A percentile compares a stretch with the other conserved stretches of the same genome.
These are phyloP conservation scores for Colletotrichum falcatum DNA, from an alignment of 2,329 filamentous ascomycete species.

Conservation along the genomic window DNA sequence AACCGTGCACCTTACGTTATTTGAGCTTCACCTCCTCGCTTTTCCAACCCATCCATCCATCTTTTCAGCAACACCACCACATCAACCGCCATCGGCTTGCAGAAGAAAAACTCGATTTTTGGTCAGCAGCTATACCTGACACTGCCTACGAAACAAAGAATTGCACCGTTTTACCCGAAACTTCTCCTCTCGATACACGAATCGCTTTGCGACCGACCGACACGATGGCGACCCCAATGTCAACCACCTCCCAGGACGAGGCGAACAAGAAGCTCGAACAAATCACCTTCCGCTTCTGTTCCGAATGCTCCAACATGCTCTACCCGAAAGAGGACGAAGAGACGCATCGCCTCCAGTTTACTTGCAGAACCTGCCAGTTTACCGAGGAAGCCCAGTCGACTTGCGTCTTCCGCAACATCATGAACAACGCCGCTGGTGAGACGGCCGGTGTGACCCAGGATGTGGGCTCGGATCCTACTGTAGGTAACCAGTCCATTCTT, in stretches of 20 bases:
- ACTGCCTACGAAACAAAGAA: not conserved
- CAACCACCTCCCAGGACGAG: constrained; percentile 58
- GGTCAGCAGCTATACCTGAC: not conserved
- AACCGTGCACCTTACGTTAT: constrained; percentile 17
- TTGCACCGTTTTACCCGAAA: not conserved
- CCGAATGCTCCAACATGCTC: constrained; percentile 98
- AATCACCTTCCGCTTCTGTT: constrained; percentile 97
- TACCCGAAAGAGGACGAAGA: constrained; percentile 95
- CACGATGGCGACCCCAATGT: constrained; percentile 69
- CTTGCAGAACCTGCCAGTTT: constrained; percentile 95
- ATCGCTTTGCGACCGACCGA: constrained; percentile 1
- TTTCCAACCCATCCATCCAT: not conserved
- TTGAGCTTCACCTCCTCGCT: constrained; percentile 1
- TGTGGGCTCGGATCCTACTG: constrained; percentile 97
- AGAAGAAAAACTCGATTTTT: not conserved
- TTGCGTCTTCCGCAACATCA: constrained; percentile 95
- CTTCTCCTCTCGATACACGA: not conserved
- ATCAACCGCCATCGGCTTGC: not conserved
- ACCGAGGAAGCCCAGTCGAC: constrained; percentile 87
- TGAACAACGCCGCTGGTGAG: constrained; percentile 91
- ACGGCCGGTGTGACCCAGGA: constrained; percentile 98
- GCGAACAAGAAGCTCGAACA: constrained; percentile 74
- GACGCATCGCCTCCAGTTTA: constrained; percentile 89
- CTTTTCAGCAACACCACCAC: not conserved
- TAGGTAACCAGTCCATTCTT: constrained; percentile 71